Conservation (phyloP, 805 yeast species). For the Myxozyma geophila region DNA sequence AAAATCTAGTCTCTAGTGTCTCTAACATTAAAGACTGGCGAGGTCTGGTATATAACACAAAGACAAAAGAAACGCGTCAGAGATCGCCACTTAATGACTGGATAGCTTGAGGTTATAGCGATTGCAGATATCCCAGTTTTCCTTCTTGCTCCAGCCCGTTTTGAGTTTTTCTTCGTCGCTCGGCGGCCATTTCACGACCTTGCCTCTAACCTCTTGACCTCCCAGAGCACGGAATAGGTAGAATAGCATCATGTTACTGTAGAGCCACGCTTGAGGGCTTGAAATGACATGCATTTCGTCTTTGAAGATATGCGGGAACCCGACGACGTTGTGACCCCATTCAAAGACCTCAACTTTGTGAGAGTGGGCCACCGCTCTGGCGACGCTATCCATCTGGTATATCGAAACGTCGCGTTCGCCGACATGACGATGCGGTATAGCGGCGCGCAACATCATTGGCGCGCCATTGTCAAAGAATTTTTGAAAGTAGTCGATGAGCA, state of each 20-base stretch:
- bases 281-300: conserved; percentile 19
- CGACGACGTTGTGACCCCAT: conserved; percentile 24
- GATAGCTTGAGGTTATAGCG: background rate
- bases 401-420: conserved; percentile 21
- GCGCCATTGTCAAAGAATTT: conserved; percentile 21
- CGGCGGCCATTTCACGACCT: conserved; percentile 16
- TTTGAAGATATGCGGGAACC: conserved; percentile 6
- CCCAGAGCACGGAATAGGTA: conserved; percentile 31
- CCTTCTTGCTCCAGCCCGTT: background rate
- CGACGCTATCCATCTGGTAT: conserved; percentile 23
- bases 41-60: background rate
- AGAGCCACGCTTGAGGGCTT: conserved; percentile 20
- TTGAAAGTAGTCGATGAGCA: conserved; percentile 13
- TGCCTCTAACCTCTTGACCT: conserved; percentile 22
- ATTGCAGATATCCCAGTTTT: background rate
- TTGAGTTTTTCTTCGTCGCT: background rate
- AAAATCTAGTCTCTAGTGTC: too few relatives aligned
- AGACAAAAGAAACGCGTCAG: background rate
- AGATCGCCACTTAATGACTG: background rate
- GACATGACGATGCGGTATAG: conserved; percentile 11
- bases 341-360: conserved; percentile 25
- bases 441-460: conserved; percentile 28
- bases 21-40: too few relatives aligned
- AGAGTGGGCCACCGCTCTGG: conserved; percentile 20
- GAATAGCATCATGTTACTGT: conserved; percentile 23